phyloP scores from a whole-genome alignment of 148 eudicot genomes.

The Rhododendron kiyosumense region DNA sequence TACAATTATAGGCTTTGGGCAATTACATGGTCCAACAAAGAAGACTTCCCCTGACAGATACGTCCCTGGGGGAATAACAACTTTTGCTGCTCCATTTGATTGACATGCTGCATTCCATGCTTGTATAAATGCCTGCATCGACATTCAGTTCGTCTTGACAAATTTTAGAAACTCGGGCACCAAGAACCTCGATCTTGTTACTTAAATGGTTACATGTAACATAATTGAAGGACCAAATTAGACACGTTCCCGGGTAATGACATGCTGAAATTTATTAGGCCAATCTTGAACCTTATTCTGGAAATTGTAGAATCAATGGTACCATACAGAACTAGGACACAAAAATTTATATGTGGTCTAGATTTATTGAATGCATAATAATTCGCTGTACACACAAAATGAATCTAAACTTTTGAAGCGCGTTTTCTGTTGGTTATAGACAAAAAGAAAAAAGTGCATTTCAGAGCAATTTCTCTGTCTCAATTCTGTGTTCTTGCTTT shows the following conservation, averaged over 20 bases:
- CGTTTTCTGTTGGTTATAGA: neutral
- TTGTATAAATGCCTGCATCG: constrained; percentile 33
- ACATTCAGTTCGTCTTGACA: neutral
- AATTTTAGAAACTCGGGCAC: neutral
- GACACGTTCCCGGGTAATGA: neutral
- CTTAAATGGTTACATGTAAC: neutral
- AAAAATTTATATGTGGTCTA: neutral
- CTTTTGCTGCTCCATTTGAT: constrained; percentile 24
- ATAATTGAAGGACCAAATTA: neutral
- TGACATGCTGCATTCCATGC: constrained; percentile 68
- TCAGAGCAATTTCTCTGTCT: neutral
- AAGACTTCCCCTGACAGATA: constrained; percentile 33
- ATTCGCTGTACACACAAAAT: neutral
- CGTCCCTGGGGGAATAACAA: constrained; percentile 45
- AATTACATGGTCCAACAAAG: constrained; percentile 37
- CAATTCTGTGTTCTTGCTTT: neutral
- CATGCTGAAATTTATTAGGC: neutral
- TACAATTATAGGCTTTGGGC: neutral
- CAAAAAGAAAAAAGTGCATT: neutral
- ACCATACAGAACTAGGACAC: neutral
- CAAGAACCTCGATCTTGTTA: too few species aligned
- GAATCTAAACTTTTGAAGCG: neutral
- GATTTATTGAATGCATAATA: neutral
- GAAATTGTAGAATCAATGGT: neutral
- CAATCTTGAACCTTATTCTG: neutral